phyloP scores from a whole-genome alignment of 2,329 filamentous ascomycete genomes.

The Curvularia eragrostidis region DNA sequence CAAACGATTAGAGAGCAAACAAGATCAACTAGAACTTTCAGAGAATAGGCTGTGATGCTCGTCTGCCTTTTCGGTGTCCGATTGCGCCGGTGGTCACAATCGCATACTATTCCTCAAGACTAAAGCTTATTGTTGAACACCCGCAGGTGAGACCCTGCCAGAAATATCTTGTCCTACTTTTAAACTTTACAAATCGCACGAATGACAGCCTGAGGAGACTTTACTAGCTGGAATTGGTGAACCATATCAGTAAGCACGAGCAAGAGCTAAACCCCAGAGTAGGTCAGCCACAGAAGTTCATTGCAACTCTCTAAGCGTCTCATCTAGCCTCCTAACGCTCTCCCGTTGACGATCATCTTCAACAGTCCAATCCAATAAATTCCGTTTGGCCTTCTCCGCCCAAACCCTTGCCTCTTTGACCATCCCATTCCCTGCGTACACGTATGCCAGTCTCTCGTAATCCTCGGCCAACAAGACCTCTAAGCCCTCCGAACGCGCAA shows the following conservation, averaged over 20 bases:
- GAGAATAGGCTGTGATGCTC: neutral
- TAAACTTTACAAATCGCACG: neutral
- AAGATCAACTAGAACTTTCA: neutral
- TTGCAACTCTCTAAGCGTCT: constrained; percentile 25
- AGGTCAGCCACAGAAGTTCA: constrained; percentile 5
- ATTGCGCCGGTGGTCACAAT: neutral
- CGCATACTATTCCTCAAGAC: neutral
- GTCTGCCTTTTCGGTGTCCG: neutral
- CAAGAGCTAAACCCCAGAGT: neutral
- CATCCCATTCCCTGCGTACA: constrained; percentile 29
- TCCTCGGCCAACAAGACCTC: constrained; percentile 31
- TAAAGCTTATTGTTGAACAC: neutral
- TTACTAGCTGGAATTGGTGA: neutral
- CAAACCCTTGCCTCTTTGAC: constrained; percentile 24
- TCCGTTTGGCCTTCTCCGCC: constrained; percentile 29
- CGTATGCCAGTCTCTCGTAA: constrained; percentile 37
- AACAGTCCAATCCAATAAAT: constrained; percentile 29
- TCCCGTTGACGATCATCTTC: constrained; percentile 25
- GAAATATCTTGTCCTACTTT: no score
- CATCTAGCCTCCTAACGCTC: constrained; percentile 26
- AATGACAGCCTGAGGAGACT: neutral
- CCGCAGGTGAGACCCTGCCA: neutral
- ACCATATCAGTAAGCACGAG: neutral
- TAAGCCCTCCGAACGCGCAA: constrained; percentile 29
- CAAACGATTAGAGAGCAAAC: neutral